phyloP scores from a whole-genome alignment of 1,139 yeast genomes.

The Trichomonascaceae sp. region DNA sequence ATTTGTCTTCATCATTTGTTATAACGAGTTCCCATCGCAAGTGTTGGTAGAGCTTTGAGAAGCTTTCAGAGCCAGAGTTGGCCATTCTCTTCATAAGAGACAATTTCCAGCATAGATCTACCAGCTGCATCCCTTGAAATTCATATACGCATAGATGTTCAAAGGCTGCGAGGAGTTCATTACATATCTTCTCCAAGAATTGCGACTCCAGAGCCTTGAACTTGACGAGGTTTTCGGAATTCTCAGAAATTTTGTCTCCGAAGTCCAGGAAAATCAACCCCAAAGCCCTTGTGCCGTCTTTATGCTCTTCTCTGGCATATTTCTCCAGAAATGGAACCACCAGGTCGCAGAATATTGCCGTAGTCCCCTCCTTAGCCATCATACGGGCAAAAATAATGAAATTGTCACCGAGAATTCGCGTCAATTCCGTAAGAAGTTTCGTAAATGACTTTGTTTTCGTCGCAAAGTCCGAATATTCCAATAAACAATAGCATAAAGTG shows the following conservation, averaged over 20 bases:
- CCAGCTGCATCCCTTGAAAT: neutral
- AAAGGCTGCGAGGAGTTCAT: neutral
- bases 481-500: neutral
- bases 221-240: neutral
- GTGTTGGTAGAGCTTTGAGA: neutral
- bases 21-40: neutral
- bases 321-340: neutral
- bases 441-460: conserved; percentile 19
- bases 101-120: neutral
- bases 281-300: neutral
- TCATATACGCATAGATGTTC: neutral
- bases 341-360: neutral
- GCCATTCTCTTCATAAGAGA: neutral
- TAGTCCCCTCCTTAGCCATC: conserved; percentile 23
- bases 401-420: conserved; percentile 9
- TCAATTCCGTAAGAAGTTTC: conserved; percentile 14
- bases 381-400: conserved; percentile 36
- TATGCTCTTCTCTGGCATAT: neutral
- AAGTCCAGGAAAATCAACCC: neutral
- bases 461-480: conserved; percentile 23
- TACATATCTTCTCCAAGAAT: neutral
- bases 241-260: neutral
- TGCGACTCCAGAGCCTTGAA: neutral
- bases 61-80: neutral
- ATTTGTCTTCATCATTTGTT: neutral